Base-by-base conservation (phyloP, 352 stramenopile species). In the Pythium vanterpoolii region DNA sequence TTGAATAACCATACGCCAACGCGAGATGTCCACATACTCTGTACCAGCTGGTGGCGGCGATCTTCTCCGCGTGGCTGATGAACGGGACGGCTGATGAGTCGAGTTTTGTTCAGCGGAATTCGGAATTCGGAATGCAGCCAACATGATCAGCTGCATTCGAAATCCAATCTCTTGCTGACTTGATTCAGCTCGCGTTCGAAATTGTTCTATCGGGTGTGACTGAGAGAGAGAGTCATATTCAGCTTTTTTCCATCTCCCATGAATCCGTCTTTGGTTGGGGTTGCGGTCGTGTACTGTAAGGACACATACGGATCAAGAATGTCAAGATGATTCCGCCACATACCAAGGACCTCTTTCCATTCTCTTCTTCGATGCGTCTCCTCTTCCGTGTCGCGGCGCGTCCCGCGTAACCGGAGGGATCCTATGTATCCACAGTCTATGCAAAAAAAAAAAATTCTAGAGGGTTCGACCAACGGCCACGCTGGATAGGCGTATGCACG, bases 81-180 rank as follows among this genome's bases (percentile, higher is more conserved):
- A n/a, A n/a, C n/a, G n/a, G n/a, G n/a, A n/a, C n/a, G n/a, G n/a
- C n/a, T n/a, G n/a, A n/a, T n/a, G n/a, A n/a, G n/a, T n/a, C n/a
- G 14, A n/a, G 3, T 23, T 44, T 21, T 4, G 13, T 5, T 24
- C 16, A 45, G 9, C 39, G 28, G 14, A n/a, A n/a, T n/a, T n/a
- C n/a, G n/a, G n/a, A n/a, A n/a, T n/a, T 16, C 23, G 28, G n/a
- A 30, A 30, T n/a, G 42, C 11, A 30, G 3, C 3, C 33, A 38
- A 13, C 16, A 14, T 14, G 10, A 38, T 38, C 33, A 18, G 33
- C 10, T 38, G 33, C n/a, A n/a, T n/a, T n/a, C n/a, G n/a, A n/a
- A n/a, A n/a, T n/a, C n/a, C n/a, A n/a, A 38, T 38, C 33, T 38
- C 5, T 38, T 6, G 47, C 47, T 54, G 47, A 54, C 47, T 54